A percentile compares a stretch with the other conserved stretches of the same genome.
Conservation (phyloP, 306 rosid species). For the Vigna hirtella region DNA sequence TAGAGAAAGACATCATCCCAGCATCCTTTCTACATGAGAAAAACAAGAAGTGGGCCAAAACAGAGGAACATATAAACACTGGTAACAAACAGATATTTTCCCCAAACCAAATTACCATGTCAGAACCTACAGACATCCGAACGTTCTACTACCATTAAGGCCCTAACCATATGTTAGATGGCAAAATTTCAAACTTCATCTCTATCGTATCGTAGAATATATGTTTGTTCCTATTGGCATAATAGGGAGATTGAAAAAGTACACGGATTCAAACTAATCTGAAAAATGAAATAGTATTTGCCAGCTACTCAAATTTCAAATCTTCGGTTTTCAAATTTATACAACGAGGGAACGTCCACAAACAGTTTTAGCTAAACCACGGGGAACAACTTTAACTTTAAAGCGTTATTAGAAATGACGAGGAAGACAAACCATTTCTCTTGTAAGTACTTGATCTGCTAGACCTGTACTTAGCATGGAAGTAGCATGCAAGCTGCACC, state of each 20-base stretch:
- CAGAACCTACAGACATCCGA: not conserved
- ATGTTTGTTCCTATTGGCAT: slow-evolving; percentile 1
- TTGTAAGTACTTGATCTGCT: slow-evolving; percentile 64
- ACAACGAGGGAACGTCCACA: not conserved
- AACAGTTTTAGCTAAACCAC: slow-evolving; percentile 14
- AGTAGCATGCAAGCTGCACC: slow-evolving; percentile 77
- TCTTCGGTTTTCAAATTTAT: not conserved
- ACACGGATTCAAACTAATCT: not conserved
- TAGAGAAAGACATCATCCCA: slow-evolving; percentile 5
- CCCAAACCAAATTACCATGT: slow-evolving; percentile 7
- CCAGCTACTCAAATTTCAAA: not conserved
- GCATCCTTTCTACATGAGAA: slow-evolving; percentile 17
- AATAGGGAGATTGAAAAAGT: not conserved
- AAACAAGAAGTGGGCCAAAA: slow-evolving; percentile 19
- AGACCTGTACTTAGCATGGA: slow-evolving; percentile 82
- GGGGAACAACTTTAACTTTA: not conserved
- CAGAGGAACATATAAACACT: slow-evolving; percentile 1
- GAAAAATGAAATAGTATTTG: slow-evolving; percentile 2
- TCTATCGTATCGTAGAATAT: not conserved
- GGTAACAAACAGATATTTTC: not conserved
- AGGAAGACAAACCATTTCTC: slow-evolving; percentile 69
- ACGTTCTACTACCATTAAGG: not conserved
- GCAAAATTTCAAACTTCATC: slow-evolving; percentile 18
- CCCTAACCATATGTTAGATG: not conserved
- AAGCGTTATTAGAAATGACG: slow-evolving; percentile 2